A percentile compares a stretch with the other conserved stretches of the same genome.
Evolutionary conservation across 2,329 filamentous ascomycete genomes (phyloP).

Genomic region (Capronia americana): DNA sequence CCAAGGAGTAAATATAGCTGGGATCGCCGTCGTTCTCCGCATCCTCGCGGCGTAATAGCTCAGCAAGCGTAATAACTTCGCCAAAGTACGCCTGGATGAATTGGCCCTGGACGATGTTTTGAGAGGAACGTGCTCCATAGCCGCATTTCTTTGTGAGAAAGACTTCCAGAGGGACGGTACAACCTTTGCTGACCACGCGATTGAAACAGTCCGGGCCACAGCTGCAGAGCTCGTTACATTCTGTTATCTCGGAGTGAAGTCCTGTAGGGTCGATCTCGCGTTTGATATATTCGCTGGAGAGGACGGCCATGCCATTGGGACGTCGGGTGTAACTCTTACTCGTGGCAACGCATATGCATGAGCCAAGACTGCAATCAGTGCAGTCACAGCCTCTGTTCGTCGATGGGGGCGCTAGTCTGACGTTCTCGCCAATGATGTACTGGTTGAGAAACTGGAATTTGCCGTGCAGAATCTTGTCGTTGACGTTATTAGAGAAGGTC

Average conservation of each 20-base stretch:
- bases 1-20: conserved; percentile 53
- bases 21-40: conserved; percentile 40
- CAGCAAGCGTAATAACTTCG: conserved; percentile 50
- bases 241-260: conserved; percentile 44
- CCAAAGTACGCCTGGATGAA: conserved; percentile 56
- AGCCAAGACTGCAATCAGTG: conserved; percentile 22
- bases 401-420: conserved; percentile 24
- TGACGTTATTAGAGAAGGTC: conserved; percentile 37
- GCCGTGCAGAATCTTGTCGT: conserved; percentile 34
- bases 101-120: conserved; percentile 49
- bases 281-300: conserved; percentile 35
- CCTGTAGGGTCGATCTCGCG: conserved; percentile 18
- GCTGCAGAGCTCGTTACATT: conserved; percentile 49
- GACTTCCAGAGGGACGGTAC: conserved; percentile 50
- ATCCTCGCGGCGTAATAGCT: conserved; percentile 49
- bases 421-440: conserved; percentile 34
- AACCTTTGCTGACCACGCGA: conserved; percentile 50
- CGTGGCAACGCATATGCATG: conserved; percentile 33
- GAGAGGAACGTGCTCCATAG: conserved; percentile 51
- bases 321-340: conserved; percentile 27
- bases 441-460: conserved; percentile 40
- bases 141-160: conserved; percentile 52
- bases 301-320: conserved; percentile 34
- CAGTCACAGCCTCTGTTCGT: conserved; percentile 34
- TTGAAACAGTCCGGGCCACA: conserved; percentile 51